These are phyloP conservation scores for Nakazawaea populi DNA, from an alignment of 805 yeast species.

Conservation along the genomic window DNA sequence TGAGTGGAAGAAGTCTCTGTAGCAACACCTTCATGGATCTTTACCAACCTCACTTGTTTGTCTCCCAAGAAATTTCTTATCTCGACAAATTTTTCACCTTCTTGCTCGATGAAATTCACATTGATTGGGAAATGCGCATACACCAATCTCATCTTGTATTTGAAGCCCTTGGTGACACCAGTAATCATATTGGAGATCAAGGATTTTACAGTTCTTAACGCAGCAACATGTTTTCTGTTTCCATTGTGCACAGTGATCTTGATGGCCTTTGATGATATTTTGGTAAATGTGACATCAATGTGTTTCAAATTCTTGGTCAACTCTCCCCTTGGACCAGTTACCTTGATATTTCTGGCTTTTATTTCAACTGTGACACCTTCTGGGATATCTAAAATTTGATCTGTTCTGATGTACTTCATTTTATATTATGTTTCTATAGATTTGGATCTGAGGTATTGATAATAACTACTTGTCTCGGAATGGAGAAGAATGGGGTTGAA, in stretches of 20 bases:
- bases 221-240: constrained; percentile 99
- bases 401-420: constrained; percentile 62
- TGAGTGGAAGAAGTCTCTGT: constrained; percentile 75
- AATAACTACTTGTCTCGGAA: too few species aligned
- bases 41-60: constrained; percentile 89
- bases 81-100: constrained; percentile 73
- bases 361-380: constrained; percentile 89
- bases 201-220: constrained; percentile 97
- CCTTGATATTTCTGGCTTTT: constrained; percentile 86
- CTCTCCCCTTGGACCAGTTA: constrained; percentile 97
- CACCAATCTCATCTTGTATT: constrained; percentile 99
- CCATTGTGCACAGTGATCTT: constrained; percentile 95
- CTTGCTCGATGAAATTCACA: constrained; percentile 83
- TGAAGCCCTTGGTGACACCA: constrained; percentile 99
- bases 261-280: constrained; percentile 66
- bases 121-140: constrained; percentile 99
- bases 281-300: constrained; percentile 88
- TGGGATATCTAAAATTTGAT: constrained; percentile 62
- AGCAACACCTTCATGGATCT: constrained; percentile 83
- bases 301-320: constrained; percentile 88
- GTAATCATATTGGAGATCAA: constrained; percentile 88
- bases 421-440: background rate
- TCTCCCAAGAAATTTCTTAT: constrained; percentile 99
- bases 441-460: background rate
- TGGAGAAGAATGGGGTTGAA: too few species aligned